phyloP scores from a whole-genome alignment of 768 basidiomycete genomes.

The Hericium coralloides region DNA sequence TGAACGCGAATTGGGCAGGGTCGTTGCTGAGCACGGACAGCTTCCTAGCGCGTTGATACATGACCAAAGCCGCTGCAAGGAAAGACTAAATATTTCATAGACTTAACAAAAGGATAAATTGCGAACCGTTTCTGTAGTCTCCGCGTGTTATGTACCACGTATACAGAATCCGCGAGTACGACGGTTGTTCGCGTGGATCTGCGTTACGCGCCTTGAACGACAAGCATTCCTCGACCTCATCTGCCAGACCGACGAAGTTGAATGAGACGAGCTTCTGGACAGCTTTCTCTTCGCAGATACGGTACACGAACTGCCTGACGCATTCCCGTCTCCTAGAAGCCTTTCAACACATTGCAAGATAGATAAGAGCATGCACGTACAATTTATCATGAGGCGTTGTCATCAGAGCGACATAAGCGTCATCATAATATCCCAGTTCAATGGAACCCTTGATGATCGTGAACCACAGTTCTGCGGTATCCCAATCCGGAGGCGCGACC shows the following conservation, averaged over 20 bases:
- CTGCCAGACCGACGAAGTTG: conserved; percentile 77
- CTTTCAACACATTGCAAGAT: not conserved
- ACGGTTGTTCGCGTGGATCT: conserved; percentile 77
- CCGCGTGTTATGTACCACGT: conserved; percentile 85
- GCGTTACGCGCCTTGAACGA: conserved; percentile 91
- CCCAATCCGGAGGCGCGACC: conserved; percentile 41
- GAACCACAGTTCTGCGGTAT: conserved; percentile 69
- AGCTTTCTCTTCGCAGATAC: conserved; percentile 87
- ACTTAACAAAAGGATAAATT: conserved; percentile 19
- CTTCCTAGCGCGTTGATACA: conserved; percentile 89
- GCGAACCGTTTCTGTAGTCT: conserved; percentile 81
- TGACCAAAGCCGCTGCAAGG: conserved; percentile 69
- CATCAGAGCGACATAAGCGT: conserved; percentile 78
- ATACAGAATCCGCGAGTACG: conserved; percentile 88
- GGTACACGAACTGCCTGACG: conserved; percentile 73
- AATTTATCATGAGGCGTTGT: conserved; percentile 65
- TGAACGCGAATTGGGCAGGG: conserved; percentile 30
- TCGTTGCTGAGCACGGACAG: conserved; percentile 39
- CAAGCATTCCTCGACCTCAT: conserved; percentile 82
- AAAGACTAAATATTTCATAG: not conserved
- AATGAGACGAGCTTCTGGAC: conserved; percentile 70
- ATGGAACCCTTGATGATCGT: conserved; percentile 68
- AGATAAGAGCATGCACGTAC: conserved; percentile 39
- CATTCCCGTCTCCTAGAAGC: conserved; percentile 67
- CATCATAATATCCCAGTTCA: conserved; percentile 69